Conservation (phyloP, 1,284 basidiomycete genomes). For the Fomitopsis palustris region DNA sequence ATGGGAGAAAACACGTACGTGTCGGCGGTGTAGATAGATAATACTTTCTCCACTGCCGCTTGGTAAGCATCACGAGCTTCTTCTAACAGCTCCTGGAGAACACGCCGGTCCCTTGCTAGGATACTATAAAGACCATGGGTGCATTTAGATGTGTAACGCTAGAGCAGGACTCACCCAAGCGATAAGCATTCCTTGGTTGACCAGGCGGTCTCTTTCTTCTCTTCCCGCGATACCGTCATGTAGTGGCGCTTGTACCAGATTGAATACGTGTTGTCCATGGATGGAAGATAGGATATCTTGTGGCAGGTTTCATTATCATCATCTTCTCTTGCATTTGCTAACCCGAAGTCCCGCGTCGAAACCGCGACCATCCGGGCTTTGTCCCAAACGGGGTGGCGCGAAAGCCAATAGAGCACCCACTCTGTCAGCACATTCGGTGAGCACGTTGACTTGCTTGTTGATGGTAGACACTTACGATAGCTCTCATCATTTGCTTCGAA, state of each 20-base stretch:
- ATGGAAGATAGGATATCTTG: no score
- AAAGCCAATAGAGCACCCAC: neutral
- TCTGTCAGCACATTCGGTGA: neutral
- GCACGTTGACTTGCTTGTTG: neutral
- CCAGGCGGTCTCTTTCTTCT: neutral
- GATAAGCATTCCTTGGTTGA: neutral
- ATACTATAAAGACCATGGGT: slow-evolving; percentile 11
- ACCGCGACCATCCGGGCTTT: slow-evolving; percentile 29
- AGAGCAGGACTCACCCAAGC: no score
- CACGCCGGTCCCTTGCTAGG: slow-evolving; percentile 14
- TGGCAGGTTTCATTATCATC: neutral
- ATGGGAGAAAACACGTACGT: slow-evolving; percentile 4
- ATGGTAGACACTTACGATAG: slow-evolving; percentile 41
- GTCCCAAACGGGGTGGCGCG: slow-evolving; percentile 7
- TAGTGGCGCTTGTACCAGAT: no score
- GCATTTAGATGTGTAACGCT: no score
- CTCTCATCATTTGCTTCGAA: slow-evolving; percentile 57
- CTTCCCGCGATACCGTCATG: neutral
- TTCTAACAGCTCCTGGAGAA: slow-evolving; percentile 24
- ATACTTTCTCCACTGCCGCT: slow-evolving; percentile 13
- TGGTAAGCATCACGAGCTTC: slow-evolving; percentile 28
- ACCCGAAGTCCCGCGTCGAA: slow-evolving; percentile 22
- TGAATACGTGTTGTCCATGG: no score
- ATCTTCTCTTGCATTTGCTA: neutral
- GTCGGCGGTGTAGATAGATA: slow-evolving; percentile 13